Evolutionary conservation across 1,284 basidiomycete species (phyloP).

Genomic region (Malassezia japonica): DNA sequence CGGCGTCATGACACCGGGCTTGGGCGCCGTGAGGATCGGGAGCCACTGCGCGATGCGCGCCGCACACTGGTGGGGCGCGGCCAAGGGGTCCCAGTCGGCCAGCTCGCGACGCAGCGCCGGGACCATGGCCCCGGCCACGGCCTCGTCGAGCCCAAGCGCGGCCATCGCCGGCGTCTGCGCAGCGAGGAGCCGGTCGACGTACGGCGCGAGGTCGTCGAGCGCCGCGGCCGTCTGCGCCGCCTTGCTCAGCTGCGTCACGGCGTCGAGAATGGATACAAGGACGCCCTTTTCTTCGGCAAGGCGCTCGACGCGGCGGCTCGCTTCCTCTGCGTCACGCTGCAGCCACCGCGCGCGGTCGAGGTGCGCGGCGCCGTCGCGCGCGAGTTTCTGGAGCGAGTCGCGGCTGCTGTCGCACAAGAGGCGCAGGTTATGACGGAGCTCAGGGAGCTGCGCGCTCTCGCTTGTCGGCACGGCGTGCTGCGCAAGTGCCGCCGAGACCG

Average conservation of each 20-base stretch:
- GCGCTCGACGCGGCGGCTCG: constrained; percentile 57
- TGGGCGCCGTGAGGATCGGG: background rate
- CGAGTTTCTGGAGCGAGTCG: constrained; percentile 72
- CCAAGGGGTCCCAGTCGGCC: constrained; percentile 11
- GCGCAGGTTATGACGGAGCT: constrained; percentile 85
- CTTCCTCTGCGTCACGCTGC: constrained; percentile 57
- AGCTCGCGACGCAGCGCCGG: constrained; percentile 4
- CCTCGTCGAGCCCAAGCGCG: constrained; percentile 11
- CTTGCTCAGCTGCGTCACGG: constrained; percentile 19
- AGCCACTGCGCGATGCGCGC: constrained; percentile 50
- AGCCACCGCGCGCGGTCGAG: constrained; percentile 69
- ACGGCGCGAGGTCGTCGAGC: background rate
- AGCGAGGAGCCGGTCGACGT: background rate
- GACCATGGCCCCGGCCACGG: constrained; percentile 13
- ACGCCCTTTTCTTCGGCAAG: constrained; percentile 51
- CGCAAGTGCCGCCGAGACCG: constrained; percentile 28
- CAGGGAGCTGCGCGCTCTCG: constrained; percentile 77
- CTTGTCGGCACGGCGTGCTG: constrained; percentile 55
- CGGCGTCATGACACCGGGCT: constrained; percentile 67
- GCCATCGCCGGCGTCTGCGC: background rate
- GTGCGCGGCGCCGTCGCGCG: constrained; percentile 73
- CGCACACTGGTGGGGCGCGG: constrained; percentile 1
- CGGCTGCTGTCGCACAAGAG: constrained; percentile 74
- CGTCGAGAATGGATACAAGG: constrained; percentile 21
- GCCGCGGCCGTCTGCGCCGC: background rate